A percentile compares a stretch with the other conserved stretches of the same genome.
Conservation (phyloP, 257 asterid species). For the Avicennia marina region DNA sequence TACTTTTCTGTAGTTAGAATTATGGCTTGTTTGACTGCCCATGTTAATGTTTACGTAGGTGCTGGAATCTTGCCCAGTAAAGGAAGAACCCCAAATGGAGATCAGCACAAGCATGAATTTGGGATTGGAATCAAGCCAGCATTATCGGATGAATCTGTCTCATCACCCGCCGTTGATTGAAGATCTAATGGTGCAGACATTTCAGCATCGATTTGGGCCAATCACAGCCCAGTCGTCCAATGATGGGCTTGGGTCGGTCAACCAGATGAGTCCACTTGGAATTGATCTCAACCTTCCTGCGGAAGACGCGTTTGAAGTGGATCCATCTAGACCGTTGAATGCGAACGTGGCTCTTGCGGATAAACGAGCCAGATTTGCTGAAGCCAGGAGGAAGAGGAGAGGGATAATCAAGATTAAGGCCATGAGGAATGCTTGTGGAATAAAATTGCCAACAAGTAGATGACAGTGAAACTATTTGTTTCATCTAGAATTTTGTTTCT, state of each 20-base stretch:
- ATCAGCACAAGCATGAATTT: not conserved
- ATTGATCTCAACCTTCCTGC: constrained; percentile 35
- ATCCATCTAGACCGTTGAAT: constrained; percentile 32
- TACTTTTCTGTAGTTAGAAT: not conserved
- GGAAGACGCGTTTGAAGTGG: constrained; percentile 25
- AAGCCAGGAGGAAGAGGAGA: constrained; percentile 52
- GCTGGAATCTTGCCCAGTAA: not conserved
- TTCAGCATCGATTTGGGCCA: constrained; percentile 21
- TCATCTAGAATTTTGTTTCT: not conserved
- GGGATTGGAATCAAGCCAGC: constrained; percentile 5
- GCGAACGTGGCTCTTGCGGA: constrained; percentile 13
- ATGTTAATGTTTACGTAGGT: constrained; percentile 2
- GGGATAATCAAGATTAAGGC: constrained; percentile 29
- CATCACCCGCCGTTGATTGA: constrained; percentile 21
- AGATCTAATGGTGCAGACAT: constrained; percentile 25
- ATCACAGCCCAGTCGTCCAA: constrained; percentile 17
- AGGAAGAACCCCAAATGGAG: constrained; percentile 23
- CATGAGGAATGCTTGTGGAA: constrained; percentile 5
- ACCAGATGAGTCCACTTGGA: constrained; percentile 31
- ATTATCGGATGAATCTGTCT: not conserved
- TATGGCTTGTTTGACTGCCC: constrained; percentile 2
- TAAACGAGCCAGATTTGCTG: constrained; percentile 46
- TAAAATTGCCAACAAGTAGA: not conserved
- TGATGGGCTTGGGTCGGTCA: constrained; percentile 23
- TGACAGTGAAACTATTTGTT: not conserved